phyloP scores from a whole-genome alignment of 164 flowering plant genomes.

The Cinnamomum micranthum region DNA sequence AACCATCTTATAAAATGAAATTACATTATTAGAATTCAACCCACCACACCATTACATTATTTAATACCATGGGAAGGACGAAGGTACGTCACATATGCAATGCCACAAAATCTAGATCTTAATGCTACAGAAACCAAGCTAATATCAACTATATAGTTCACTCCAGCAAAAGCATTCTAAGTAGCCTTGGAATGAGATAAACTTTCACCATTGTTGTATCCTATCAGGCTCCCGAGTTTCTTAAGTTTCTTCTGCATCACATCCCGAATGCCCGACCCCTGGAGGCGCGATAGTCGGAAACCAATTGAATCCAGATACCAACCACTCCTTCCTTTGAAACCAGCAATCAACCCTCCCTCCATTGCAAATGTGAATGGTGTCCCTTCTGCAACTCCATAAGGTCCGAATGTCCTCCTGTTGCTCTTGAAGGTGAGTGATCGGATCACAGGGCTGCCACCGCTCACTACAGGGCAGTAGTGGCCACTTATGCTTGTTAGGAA shows the following conservation, averaged over 20 bases:
- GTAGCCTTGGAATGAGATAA: background rate
- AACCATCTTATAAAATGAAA: too few relatives aligned
- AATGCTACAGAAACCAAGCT: background rate
- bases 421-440: conserved; percentile 57
- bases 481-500: conserved; percentile 46
- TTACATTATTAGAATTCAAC: too few relatives aligned
- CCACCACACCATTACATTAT: background rate
- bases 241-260: conserved; percentile 10
- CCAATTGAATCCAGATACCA: conserved; percentile 65
- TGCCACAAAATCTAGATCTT: background rate
- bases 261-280: conserved; percentile 14
- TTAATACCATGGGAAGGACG: background rate
- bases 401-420: conserved; percentile 58
- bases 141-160: background rate
- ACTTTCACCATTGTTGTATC: background rate
- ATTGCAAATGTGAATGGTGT: conserved; percentile 53
- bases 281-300: conserved; percentile 28
- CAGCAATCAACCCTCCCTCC: conserved; percentile 55
- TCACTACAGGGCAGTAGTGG: conserved; percentile 46
- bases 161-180: background rate
- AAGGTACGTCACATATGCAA: background rate
- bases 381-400: conserved; percentile 68
- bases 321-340: conserved; percentile 58
- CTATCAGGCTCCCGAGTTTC: background rate
- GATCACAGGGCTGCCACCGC: conserved; percentile 49